Conservation (phyloP, 139 green algal genomes). For the Astrephomene gubernaculifera region DNA sequence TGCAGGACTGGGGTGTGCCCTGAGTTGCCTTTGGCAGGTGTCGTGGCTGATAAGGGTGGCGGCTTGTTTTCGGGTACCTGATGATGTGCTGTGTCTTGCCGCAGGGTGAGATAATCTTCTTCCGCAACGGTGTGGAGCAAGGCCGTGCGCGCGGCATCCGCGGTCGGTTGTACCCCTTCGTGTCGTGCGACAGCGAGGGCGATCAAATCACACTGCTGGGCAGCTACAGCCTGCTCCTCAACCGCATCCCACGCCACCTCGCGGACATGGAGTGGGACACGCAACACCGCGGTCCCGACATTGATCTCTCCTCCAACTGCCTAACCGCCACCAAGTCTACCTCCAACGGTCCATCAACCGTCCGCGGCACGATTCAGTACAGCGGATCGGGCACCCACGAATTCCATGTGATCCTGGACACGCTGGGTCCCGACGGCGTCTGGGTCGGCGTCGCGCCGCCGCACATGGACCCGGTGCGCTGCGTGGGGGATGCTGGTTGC, state of each 20-base stretch:
- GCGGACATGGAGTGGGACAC: constrained; percentile 75
- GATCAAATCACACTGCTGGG: constrained; percentile 70
- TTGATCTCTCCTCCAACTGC: constrained; percentile 75
- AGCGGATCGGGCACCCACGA: constrained; percentile 60
- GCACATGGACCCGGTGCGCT: constrained; percentile 54
- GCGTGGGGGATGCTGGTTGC: constrained; percentile 62
- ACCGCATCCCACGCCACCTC: constrained; percentile 66
- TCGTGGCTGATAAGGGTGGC: too few species aligned
- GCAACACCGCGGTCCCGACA: constrained; percentile 55
- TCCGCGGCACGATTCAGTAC: constrained; percentile 71
- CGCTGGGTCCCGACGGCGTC: constrained; percentile 69
- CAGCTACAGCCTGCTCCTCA: constrained; percentile 68
- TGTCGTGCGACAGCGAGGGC: constrained; percentile 71
- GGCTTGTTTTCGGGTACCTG: too few species aligned
- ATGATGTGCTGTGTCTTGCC: background rate
- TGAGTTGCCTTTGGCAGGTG: too few species aligned
- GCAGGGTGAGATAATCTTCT: constrained; percentile 64
- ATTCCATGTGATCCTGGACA: constrained; percentile 77
- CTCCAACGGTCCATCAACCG: constrained; percentile 57
- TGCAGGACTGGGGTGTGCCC: too few species aligned
- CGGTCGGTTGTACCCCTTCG: constrained; percentile 71
- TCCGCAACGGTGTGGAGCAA: constrained; percentile 64
- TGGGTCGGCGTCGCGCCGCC: constrained; percentile 70
- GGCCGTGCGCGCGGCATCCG: constrained; percentile 70
- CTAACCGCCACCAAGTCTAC: constrained; percentile 69